Conservation (phyloP, 2,329 filamentous ascomycete species). For the Botrytis elliptica region DNA sequence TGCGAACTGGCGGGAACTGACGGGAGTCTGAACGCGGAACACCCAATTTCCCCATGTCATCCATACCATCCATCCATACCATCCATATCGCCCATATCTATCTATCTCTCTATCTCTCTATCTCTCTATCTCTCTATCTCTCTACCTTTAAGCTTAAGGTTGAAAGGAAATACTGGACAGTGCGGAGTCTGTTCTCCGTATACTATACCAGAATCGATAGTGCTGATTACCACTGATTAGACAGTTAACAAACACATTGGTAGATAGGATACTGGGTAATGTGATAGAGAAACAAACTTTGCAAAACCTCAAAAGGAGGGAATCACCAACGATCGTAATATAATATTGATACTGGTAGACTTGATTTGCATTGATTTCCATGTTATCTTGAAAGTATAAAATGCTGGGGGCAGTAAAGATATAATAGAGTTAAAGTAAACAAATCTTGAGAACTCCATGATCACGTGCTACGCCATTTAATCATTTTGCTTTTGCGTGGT, state of each 20-base stretch:
- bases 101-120: background rate
- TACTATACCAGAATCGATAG: background rate
- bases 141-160: background rate
- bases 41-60: background rate
- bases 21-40: background rate
- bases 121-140: background rate
- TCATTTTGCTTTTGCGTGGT: background rate
- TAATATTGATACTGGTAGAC: background rate
- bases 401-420: background rate
- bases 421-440: background rate
- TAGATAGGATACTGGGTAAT: background rate
- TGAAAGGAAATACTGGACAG: background rate
- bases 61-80: background rate
- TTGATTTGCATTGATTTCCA: background rate
- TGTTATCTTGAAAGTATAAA: background rate
- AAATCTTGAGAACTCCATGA: too few species aligned
- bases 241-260: background rate
- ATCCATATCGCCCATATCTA: background rate
- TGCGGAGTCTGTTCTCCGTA: background rate
- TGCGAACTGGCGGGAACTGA: background rate
- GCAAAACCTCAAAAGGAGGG: background rate
- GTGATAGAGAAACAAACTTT: background rate
- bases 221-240: background rate
- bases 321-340: background rate
- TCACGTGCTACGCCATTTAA: conserved; percentile 11